Base-by-base conservation (phyloP, 768 basidiomycete species). In the Heimioporus sp. region DNA sequence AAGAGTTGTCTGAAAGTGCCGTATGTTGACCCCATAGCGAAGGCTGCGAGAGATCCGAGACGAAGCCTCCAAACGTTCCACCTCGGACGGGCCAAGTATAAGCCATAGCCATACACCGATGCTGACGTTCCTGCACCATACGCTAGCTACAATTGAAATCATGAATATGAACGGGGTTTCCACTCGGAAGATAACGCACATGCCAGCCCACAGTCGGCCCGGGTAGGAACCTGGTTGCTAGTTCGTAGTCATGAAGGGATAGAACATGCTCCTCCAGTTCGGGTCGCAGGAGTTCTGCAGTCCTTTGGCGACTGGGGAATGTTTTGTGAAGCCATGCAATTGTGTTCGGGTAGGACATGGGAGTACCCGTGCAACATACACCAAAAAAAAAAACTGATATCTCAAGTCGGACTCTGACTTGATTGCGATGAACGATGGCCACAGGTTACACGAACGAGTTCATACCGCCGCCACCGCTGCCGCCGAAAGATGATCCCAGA, bases 181-280 rank as follows among this genome's bases (percentile, higher is more conserved):
- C 8, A 30, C 34, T 8, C 10, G 16, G 48, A 46, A 21, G 52
- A 58, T 43, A 57, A 57, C 77, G 72, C 45, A 79, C 74, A 51
- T 75, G 73, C 55, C 69, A 73, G 54, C 78, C 73, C 31, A 73
- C 65, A 70, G 78, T 57, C 71, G 62, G 58, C 36, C 75, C 76
- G 35, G 83, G 77, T 24, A 83, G 66, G 71, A 86, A 87, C 24
- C 62, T 62, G 51, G 73, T 62, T 5, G 84, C 79, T 11, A 77
- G 65, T 0, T 85, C 73, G 63, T 79, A 86, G 72, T 88, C 86
- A 48, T 74, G 76, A 17, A 58, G 61, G 17, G 68, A 58, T 16
- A 69, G 43, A 24, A 64, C 49, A 4, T 53, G 55, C 15, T 58
- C 66, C 30, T 69, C 69, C 13, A 71, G 48, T 40, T 69, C 68